These are phyloP conservation scores for Fomitiporia mediterranea DNA, from an alignment of 1,284 basidiomycete species.

Conservation along the genomic window DNA sequence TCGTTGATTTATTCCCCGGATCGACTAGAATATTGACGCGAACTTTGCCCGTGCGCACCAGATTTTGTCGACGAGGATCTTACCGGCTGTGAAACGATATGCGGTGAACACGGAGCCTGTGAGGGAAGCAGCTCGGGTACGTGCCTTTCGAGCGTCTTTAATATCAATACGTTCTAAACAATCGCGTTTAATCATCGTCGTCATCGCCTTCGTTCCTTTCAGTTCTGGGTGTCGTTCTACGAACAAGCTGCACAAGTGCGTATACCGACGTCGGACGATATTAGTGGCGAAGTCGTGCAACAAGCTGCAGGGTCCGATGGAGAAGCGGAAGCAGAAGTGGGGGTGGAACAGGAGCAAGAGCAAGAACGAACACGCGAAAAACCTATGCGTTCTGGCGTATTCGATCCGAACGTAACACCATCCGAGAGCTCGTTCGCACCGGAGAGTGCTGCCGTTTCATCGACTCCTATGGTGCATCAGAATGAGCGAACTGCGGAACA, in stretches of 20 bases:
- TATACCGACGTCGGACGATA: slow-evolving; percentile 67
- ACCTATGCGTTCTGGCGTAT: slow-evolving; percentile 19
- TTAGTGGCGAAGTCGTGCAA: slow-evolving; percentile 47
- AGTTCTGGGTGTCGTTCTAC: slow-evolving; percentile 98
- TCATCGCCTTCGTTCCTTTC: not conserved
- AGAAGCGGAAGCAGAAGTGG: slow-evolving; percentile 38
- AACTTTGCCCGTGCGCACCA: slow-evolving; percentile 90
- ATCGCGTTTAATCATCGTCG: no score
- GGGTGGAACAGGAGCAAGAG: slow-evolving; percentile 21
- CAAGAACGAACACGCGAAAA: slow-evolving; percentile 37
- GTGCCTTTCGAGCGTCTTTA: slow-evolving; percentile 23
- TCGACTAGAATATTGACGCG: slow-evolving; percentile 80
- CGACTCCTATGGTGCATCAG: slow-evolving; percentile 59
- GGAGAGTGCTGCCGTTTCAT: slow-evolving; percentile 61
- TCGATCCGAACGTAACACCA: slow-evolving; percentile 36
- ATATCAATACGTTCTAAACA: not conserved
- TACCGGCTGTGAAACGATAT: slow-evolving; percentile 88
- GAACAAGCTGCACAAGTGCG: slow-evolving; percentile 86
- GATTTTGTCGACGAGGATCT: slow-evolving; percentile 73
- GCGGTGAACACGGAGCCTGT: slow-evolving; percentile 84
- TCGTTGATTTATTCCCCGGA: not conserved
- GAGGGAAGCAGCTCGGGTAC: slow-evolving; percentile 80
- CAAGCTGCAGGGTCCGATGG: slow-evolving; percentile 22
- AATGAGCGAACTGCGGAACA: slow-evolving; percentile 35
- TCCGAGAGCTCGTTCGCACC: slow-evolving; percentile 54